These are phyloP conservation scores for Zygoascus ofunaensis DNA, from an alignment of 805 yeast genomes.

Conservation along the genomic window DNA sequence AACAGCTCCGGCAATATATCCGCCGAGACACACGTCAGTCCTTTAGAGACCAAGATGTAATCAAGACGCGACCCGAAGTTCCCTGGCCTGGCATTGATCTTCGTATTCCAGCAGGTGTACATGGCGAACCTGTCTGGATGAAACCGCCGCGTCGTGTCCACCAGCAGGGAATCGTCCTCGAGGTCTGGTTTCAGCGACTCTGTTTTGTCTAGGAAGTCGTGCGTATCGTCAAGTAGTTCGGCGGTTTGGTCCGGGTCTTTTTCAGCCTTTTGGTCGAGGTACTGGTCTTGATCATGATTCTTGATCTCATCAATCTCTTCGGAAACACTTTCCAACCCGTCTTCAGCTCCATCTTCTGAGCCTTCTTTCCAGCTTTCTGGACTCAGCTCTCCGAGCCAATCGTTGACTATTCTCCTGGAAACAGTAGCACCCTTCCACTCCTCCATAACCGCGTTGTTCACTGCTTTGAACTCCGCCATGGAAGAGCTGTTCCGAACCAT, in stretches of 20 bases:
- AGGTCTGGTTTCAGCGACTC: too few relatives aligned
- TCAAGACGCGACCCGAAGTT: slow-evolving; percentile 89
- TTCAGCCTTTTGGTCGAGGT: background rate
- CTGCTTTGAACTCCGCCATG: slow-evolving; percentile 28
- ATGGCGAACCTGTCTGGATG: slow-evolving; percentile 49
- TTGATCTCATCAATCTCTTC: background rate
- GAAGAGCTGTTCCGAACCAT: slow-evolving; percentile 1
- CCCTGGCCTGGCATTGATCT: slow-evolving; percentile 62
- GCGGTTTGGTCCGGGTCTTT: background rate
- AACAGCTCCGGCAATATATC: slow-evolving; percentile 58
- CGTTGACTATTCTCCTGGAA: slow-evolving; percentile 39
- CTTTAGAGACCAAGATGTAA: slow-evolving; percentile 47
- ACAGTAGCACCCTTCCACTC: slow-evolving; percentile 35
- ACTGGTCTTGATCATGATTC: background rate
- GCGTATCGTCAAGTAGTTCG: background rate
- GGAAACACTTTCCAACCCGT: background rate
- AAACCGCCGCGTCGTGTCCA: slow-evolving; percentile 31
- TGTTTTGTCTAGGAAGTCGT: too few relatives aligned
- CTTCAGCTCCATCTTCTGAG: background rate
- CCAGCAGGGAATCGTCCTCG: slow-evolving; percentile 14
- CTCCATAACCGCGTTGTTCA: slow-evolving; percentile 27
- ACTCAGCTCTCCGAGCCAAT: slow-evolving; percentile 31
- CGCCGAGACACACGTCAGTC: slow-evolving; percentile 34
- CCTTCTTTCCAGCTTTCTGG: background rate
- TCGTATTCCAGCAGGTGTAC: slow-evolving; percentile 90